phyloP scores from a whole-genome alignment of 169 alveolate genomes.

The Nephromyces sp. region DNA sequence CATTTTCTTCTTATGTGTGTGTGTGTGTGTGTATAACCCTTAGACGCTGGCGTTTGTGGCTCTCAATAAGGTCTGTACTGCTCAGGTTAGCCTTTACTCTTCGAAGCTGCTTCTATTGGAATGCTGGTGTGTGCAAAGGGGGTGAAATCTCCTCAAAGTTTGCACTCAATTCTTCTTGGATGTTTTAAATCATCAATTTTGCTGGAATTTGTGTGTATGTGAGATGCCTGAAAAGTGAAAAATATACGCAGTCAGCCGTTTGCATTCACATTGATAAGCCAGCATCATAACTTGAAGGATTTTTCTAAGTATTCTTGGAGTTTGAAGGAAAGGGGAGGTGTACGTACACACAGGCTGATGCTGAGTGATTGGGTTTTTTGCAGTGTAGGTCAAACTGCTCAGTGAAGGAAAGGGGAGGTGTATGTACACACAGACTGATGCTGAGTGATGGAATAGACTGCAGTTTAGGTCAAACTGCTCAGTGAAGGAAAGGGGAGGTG shows the following conservation, averaged over 20 bases:
- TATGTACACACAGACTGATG: too few relatives aligned
- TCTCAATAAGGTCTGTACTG: conserved; percentile 89
- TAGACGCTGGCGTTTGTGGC: conserved; percentile 85
- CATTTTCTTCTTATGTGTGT: background rate
- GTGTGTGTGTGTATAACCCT: conserved; percentile 1
- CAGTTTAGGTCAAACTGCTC: too few relatives aligned
- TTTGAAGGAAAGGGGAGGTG: too few relatives aligned
- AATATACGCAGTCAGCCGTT: background rate
- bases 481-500: too few relatives aligned
- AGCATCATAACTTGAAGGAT: too few relatives aligned
- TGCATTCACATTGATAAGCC: background rate
- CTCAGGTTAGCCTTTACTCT: conserved; percentile 13
- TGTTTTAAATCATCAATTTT: background rate
- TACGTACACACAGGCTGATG: too few relatives aligned
- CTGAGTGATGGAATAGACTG: too few relatives aligned
- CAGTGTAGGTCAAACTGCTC: too few relatives aligned
- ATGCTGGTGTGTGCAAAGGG: background rate
- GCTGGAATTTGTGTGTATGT: background rate
- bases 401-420: too few relatives aligned
- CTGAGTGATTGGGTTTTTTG: too few relatives aligned
- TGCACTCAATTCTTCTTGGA: background rate
- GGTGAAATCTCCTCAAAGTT: background rate
- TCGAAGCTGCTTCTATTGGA: background rate
- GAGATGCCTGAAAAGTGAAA: background rate
- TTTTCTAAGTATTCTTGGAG: too few relatives aligned